phyloP scores from a whole-genome alignment of 495 filamentous ascomycete genomes.

The Aspergillus saccharolyticus region DNA sequence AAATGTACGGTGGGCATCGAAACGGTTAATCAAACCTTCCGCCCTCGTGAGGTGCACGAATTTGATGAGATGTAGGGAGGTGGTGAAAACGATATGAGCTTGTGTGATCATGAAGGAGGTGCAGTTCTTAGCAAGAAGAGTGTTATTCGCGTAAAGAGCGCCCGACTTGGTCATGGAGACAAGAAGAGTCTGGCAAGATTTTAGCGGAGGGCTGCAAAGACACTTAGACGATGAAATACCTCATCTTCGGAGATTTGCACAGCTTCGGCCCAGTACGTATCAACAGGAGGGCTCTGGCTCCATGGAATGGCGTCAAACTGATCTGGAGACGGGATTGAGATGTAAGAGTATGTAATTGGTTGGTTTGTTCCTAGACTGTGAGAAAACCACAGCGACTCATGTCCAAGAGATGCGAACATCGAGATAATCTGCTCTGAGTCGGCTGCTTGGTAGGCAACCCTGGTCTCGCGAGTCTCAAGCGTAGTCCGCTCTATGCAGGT shows the following conservation, averaged over 20 bases:
- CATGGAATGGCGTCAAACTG: constrained; percentile 23
- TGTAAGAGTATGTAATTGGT: constrained; percentile 29
- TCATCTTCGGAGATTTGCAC: constrained; percentile 37
- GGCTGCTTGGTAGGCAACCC: constrained; percentile 27
- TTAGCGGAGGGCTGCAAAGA: constrained; percentile 14
- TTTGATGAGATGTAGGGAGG: constrained; percentile 83
- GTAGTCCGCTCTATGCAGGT: constrained; percentile 34
- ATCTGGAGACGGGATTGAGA: constrained; percentile 17
- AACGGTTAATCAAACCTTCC: constrained; percentile 49
- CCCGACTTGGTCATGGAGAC: constrained; percentile 63
- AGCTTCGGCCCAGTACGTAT: constrained; percentile 39
- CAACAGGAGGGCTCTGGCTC: constrained; percentile 29
- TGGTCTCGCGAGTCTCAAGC: constrained; percentile 34
- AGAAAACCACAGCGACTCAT: constrained; percentile 42
- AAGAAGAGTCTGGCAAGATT: constrained; percentile 31
- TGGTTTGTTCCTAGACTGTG: constrained; percentile 23
- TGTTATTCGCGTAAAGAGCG: constrained; percentile 70
- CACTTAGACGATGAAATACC: constrained; percentile 17
- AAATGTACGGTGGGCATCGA: neutral
- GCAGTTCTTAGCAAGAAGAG: constrained; percentile 71
- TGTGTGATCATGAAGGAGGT: constrained; percentile 82
- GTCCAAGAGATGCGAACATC: constrained; percentile 34
- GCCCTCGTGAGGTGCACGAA: constrained; percentile 74
- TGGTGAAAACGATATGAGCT: constrained; percentile 86
- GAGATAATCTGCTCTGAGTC: constrained; percentile 37